phyloP scores from a whole-genome alignment of 2,329 filamentous ascomycete species.

The Ophiostoma tasmaniense region DNA sequence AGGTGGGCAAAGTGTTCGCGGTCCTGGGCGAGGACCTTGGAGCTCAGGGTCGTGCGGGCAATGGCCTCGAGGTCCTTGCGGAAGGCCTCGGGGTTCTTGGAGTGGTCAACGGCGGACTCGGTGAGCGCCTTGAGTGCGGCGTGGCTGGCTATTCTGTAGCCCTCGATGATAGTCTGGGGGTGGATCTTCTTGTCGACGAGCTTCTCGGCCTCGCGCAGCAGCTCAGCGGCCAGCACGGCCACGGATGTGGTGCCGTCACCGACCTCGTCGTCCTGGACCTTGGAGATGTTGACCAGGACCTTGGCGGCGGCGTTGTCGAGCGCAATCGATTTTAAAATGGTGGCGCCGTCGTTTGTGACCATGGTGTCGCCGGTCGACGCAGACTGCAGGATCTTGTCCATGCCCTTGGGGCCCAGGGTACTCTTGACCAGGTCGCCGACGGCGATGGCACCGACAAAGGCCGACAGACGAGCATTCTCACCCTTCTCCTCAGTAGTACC shows the following conservation, averaged over 20 bases:
- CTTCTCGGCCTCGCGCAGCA: constrained; percentile 93
- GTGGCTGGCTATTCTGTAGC: constrained; percentile 91
- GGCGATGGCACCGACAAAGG: constrained; percentile 95
- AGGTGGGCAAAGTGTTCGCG: constrained; percentile 83
- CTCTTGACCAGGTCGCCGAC: constrained; percentile 97
- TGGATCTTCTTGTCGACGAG: constrained; percentile 98
- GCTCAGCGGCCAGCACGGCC: constrained; percentile 85
- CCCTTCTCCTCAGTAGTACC: constrained; percentile 97
- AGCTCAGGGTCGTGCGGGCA: constrained; percentile 90
- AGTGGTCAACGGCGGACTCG: constrained; percentile 81
- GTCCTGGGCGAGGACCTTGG: constrained; percentile 92
- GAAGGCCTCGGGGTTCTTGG: constrained; percentile 73
- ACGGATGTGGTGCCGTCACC: constrained; percentile 98
- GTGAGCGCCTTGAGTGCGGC: constrained; percentile 80
- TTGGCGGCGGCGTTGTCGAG: constrained; percentile 98
- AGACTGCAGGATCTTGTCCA: constrained; percentile 97
- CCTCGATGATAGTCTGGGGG: constrained; percentile 98
- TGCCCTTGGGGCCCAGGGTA: constrained; percentile 92
- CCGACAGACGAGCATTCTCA: constrained; percentile 96
- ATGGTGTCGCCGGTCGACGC: constrained; percentile 96
- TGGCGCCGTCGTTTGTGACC: constrained; percentile 98
- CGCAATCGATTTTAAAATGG: constrained; percentile 95
- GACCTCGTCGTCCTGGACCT: constrained; percentile 98
- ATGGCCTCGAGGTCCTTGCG: constrained; percentile 83
- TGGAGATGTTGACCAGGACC: constrained; percentile 97